Conservation (phyloP, 257 asterid genomes). For the Thymus mandschuricus region DNA sequence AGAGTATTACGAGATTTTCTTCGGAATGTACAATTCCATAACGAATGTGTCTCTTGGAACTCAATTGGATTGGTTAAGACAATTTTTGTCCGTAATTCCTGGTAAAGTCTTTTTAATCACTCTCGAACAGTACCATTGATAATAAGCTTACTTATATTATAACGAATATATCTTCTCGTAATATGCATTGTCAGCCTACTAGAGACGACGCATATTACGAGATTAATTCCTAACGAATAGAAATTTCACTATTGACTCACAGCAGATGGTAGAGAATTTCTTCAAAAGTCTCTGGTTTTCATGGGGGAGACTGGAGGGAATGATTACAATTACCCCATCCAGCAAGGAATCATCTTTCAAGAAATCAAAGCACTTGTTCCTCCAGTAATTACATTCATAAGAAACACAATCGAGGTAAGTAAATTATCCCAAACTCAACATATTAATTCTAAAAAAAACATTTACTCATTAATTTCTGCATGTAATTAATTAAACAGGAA, state of each 20-base stretch:
- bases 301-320: conserved; percentile 70
- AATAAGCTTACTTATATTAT: too few species aligned
- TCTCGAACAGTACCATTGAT: too few species aligned
- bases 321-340: conserved; percentile 46
- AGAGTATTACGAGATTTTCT: conserved; percentile 28
- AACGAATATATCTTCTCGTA: too few species aligned
- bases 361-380: conserved; percentile 38
- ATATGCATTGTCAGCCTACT: too few species aligned
- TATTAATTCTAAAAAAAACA: too few species aligned
- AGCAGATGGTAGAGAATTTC: conserved; percentile 40
- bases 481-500: conserved; percentile 32
- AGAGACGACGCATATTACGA: too few species aligned
- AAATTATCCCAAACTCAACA: too few species aligned
- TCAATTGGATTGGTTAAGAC: conserved; percentile 52
- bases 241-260: too few species aligned
- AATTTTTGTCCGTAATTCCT: conserved; percentile 37
- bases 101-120: conserved; percentile 23
- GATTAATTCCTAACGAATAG: too few species aligned
- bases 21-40: conserved; percentile 32
- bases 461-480: too few species aligned
- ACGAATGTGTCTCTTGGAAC: conserved; percentile 46
- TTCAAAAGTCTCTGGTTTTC: conserved; percentile 42
- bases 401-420: conserved; percentile 30
- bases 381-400: conserved; percentile 28
- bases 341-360: conserved; percentile 5